phyloP scores from a whole-genome alignment of 176 grass and related monocot species.

The Guadua angustifolia region DNA sequence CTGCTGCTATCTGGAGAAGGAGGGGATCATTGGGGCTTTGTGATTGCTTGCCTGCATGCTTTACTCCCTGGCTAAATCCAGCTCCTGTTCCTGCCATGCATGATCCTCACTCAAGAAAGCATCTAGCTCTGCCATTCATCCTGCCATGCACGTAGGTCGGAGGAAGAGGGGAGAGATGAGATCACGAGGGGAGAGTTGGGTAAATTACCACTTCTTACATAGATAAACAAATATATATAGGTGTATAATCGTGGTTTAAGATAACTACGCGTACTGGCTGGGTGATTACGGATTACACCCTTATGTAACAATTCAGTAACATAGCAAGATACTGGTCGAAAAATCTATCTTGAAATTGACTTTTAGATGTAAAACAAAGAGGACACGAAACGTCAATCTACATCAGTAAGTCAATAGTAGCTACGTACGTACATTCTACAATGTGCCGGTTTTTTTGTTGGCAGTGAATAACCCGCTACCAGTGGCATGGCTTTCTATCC shows the following conservation, averaged over 20 bases:
- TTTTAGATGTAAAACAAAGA: background rate
- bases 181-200: no score
- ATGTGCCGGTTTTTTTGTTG: background rate
- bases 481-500: no score
- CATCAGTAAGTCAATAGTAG: background rate
- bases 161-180: no score
- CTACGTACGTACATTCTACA: background rate
- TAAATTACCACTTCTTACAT: no score
- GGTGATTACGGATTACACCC: no score
- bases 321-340: background rate
- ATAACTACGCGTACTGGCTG: no score
- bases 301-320: background rate
- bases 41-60: conserved; percentile 8
- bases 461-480: no score
- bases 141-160: no score
- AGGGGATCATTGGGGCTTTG: conserved; percentile 26
- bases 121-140: background rate
- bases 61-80: background rate
- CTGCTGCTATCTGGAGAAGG: background rate
- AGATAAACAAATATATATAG: no score
- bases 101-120: background rate
- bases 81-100: conserved; percentile 8
- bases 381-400: background rate
- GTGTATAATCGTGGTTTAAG: no score
- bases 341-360: background rate